Conservation (phyloP, 2,329 filamentous ascomycete genomes). For the Blastomyces parvus region DNA sequence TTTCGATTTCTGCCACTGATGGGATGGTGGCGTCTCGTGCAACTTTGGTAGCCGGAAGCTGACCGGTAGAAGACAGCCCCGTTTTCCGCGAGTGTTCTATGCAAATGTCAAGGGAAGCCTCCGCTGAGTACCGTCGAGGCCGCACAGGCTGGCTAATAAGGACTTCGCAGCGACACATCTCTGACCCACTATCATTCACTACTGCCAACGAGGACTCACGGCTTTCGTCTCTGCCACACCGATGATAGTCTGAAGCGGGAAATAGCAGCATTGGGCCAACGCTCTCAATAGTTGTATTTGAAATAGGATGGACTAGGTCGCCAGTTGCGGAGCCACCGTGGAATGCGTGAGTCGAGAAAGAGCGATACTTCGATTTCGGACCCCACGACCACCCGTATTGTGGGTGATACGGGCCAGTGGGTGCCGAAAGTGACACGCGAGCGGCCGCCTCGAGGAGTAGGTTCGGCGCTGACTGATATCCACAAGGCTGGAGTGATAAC, state of each 20-base stretch:
- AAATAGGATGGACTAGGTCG: background rate
- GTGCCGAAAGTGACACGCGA: background rate
- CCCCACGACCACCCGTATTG: slow-evolving; percentile 3
- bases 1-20: background rate
- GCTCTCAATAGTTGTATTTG: background rate
- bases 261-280: background rate
- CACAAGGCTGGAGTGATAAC: background rate
- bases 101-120: background rate
- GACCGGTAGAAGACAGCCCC: background rate
- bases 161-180: background rate
- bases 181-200: background rate
- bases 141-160: too few relatives aligned
- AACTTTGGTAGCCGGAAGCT: background rate
- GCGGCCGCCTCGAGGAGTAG: background rate
- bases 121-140: background rate
- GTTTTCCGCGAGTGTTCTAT: background rate
- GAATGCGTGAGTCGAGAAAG: background rate
- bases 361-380: background rate
- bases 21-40: background rate
- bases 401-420: slow-evolving; percentile 1
- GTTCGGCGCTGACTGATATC: slow-evolving; percentile 1
- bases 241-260: background rate
- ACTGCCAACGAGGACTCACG: background rate
- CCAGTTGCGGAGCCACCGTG: background rate
- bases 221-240: background rate